These are phyloP conservation scores for Sporothrix variecibatus DNA, from an alignment of 2,329 filamentous ascomycete genomes.

Conservation along the genomic window DNA sequence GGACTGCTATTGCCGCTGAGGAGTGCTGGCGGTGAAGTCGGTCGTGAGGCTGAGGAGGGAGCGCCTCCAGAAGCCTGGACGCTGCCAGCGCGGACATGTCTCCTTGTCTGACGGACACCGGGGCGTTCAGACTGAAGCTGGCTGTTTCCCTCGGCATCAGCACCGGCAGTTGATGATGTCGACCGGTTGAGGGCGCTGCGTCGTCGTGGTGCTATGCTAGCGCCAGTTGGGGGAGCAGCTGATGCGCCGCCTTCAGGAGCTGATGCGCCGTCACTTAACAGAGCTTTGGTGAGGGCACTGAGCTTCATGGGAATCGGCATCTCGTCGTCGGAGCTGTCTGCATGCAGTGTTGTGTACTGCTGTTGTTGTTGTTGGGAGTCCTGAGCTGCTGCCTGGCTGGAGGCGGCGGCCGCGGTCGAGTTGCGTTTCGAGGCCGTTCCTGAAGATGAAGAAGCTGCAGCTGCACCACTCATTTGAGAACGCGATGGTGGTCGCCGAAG, in stretches of 20 bases:
- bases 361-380: slow-evolving; percentile 46
- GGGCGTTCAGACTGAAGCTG: slow-evolving; percentile 31
- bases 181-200: slow-evolving; percentile 53
- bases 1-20: slow-evolving; percentile 55
- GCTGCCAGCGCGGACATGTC: slow-evolving; percentile 52
- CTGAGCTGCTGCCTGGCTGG: background rate
- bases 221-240: slow-evolving; percentile 39
- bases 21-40: slow-evolving; percentile 44
- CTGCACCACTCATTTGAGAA: slow-evolving; percentile 39
- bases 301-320: slow-evolving; percentile 90
- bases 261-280: slow-evolving; percentile 66
- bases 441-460: slow-evolving; percentile 11
- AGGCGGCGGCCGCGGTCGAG: slow-evolving; percentile 1
- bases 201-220: slow-evolving; percentile 52
- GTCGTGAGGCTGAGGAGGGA: slow-evolving; percentile 37
- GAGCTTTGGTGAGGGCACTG: slow-evolving; percentile 85
- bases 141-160: slow-evolving; percentile 46
- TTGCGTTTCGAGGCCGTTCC: slow-evolving; percentile 28
- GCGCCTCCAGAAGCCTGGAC: slow-evolving; percentile 41
- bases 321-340: slow-evolving; percentile 91
- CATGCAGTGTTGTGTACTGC: slow-evolving; percentile 56
- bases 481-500: slow-evolving; percentile 54
- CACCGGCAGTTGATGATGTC: slow-evolving; percentile 43
- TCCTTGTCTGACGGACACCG: slow-evolving; percentile 38
- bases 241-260: slow-evolving; percentile 43